These are phyloP conservation scores for Quercus bicolor DNA, from an alignment of 306 rosid species.

Conservation along the genomic window DNA sequence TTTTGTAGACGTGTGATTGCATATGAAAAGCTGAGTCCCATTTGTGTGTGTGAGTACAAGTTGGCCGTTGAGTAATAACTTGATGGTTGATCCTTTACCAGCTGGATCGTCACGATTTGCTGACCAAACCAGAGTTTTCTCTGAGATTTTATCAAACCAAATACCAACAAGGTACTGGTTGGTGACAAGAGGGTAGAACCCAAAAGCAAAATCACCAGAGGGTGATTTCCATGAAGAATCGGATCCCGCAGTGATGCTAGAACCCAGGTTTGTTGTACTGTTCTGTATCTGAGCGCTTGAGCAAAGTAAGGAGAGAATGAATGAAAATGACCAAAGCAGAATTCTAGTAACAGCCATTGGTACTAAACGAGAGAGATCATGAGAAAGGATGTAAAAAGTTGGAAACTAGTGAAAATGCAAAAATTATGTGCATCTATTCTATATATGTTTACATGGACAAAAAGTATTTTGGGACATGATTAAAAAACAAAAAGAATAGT, in stretches of 20 bases:
- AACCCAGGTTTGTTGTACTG: constrained; percentile 1
- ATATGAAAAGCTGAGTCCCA: not conserved
- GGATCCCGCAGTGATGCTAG: constrained; percentile 28
- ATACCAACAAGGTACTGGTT: constrained; percentile 21
- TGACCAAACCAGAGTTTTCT: constrained; percentile 31
- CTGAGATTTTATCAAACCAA: constrained; percentile 23
- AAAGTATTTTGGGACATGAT: no score
- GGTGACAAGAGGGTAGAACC: constrained; percentile 13
- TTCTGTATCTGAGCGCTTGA: constrained; percentile 2
- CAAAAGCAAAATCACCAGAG: constrained; percentile 32
- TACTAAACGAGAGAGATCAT: not conserved
- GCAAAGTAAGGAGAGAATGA: not conserved
- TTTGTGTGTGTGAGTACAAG: constrained; percentile 8
- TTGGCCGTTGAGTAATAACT: constrained; percentile 20
- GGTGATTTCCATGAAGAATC: constrained; percentile 30
- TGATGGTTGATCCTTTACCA: constrained; percentile 20
- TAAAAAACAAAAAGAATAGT: no score
- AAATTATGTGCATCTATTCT: not conserved
- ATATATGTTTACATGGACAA: no score
- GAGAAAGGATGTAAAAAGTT: not conserved
- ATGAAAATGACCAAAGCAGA: not conserved
- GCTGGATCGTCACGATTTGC: constrained; percentile 32
- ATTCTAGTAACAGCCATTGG: constrained; percentile 14
- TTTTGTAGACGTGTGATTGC: not conserved
- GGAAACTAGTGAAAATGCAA: not conserved